Evolutionary conservation across 257 asterid genomes (phyloP), one percentile per base, ranked within the genome.

Genomic region (Salvia hispanica): DNA sequence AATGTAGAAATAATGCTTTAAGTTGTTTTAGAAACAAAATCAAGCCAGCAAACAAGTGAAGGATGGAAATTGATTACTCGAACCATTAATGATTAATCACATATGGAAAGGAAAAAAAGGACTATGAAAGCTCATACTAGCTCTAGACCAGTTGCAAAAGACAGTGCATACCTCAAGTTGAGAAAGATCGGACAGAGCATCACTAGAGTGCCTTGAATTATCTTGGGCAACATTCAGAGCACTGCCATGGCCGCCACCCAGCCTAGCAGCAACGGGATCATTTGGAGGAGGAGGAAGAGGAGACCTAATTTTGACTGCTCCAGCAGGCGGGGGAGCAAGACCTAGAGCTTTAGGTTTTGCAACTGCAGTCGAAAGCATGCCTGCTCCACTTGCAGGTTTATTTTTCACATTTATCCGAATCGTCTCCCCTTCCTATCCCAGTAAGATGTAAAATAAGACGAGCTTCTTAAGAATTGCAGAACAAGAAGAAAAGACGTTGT

Each of bases 261-360:
- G 78, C 74, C 87, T 83, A 63, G 82, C 81, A 65, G 73, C 77
- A 58, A 72, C 94, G 48, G 85, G 81, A 78, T 86, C 97, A 75
- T 90, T 85, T 44, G 99, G 97, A 25, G 97, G 99, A 25, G 96
- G 99, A 44, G 94, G 97, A 74, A 93, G 96, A 66, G 95, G 87
- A 64, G 96, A 86, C 80, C 95, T 85, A 66, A 90, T 80, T 78
- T 85, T 90, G 57, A 53, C 76, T 6, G 83, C 80, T 13, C 85
- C 96, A 51, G 75, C 76, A 16, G 97, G 96, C 0, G 98, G 97
- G 1, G 96, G 96, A n/a, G 94, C 88, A 62, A 93, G 95, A 59
- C 81, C 64, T 44, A 87, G 71, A 51, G 90, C 54, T 81, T 82
- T 90, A 9, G 88, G 64, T 58, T 90, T 90, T 57, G 68, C 89